These are phyloP conservation scores for Talaromyces ruber DNA, from an alignment of 495 filamentous ascomycete genomes.

Conservation along the genomic window DNA sequence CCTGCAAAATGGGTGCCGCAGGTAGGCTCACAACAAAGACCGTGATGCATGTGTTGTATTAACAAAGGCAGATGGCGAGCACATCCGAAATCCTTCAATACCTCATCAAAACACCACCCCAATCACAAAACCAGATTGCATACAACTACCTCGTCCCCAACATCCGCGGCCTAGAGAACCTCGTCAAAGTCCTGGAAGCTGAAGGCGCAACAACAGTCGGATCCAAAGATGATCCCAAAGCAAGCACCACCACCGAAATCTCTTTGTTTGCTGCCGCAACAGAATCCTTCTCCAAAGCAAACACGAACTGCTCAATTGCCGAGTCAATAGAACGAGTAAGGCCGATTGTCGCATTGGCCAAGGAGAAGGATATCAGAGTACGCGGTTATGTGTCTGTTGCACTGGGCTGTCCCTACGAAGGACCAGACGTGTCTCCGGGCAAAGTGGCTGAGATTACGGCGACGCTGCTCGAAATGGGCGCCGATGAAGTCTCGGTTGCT, in stretches of 20 bases:
- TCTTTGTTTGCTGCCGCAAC: slow-evolving; percentile 91
- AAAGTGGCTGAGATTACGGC: slow-evolving; percentile 79
- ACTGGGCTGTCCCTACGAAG: slow-evolving; percentile 91
- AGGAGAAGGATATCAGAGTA: slow-evolving; percentile 61
- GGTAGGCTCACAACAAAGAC: slow-evolving; percentile 33
- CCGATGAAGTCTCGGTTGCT: slow-evolving; percentile 86
- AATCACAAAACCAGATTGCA: slow-evolving; percentile 56
- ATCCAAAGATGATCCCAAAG: slow-evolving; percentile 24
- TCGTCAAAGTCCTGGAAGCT: slow-evolving; percentile 35
- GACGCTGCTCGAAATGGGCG: slow-evolving; percentile 84
- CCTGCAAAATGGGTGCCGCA: slow-evolving; percentile 97
- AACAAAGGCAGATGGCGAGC: slow-evolving; percentile 70
- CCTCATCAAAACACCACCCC: slow-evolving; percentile 52
- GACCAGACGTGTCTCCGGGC: slow-evolving; percentile 67
- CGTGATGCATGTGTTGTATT: neutral
- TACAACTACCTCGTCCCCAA: slow-evolving; percentile 96
- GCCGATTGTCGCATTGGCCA: slow-evolving; percentile 67
- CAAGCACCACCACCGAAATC: slow-evolving; percentile 53
- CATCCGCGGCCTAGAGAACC: slow-evolving; percentile 60
- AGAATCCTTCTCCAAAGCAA: slow-evolving; percentile 81
- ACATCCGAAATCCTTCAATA: slow-evolving; percentile 74
- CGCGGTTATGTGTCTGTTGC: slow-evolving; percentile 94
- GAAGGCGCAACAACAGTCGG: slow-evolving; percentile 33
- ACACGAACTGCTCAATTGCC: slow-evolving; percentile 83
- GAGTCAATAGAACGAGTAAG: slow-evolving; percentile 70